A percentile compares a stretch with the other conserved stretches of the same genome.
These are phyloP conservation scores for Aspergillus brunneoviolaceus DNA, from an alignment of 2,329 filamentous ascomycete genomes.

Conservation along the genomic window DNA sequence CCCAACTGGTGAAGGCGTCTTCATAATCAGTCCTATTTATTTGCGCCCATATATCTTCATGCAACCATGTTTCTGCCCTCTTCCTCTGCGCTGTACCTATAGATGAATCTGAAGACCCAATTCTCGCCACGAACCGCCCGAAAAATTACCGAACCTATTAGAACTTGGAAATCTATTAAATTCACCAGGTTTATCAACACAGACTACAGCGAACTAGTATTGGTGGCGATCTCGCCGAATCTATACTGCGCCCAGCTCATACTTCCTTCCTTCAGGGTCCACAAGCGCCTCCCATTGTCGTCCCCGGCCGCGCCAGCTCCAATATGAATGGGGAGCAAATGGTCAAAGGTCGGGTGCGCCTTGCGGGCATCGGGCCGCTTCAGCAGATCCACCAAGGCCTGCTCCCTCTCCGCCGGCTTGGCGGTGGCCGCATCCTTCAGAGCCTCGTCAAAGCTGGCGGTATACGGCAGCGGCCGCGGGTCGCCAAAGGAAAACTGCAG, in stretches of 20 bases:
- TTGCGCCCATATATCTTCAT: conserved; percentile 26
- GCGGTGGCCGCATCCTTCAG: conserved; percentile 63
- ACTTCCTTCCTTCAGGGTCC: conserved; percentile 52
- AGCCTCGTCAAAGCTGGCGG: conserved; percentile 65
- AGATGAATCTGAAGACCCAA: conserved; percentile 33
- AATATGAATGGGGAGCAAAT: conserved; percentile 61
- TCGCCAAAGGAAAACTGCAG: conserved; percentile 48
- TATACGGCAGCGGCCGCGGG: conserved; percentile 54
- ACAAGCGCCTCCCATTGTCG: conserved; percentile 48
- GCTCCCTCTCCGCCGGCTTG: conserved; percentile 43
- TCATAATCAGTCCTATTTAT: conserved; percentile 27
- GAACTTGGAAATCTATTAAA: not conserved
- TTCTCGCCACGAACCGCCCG: conserved; percentile 6
- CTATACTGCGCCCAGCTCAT: conserved; percentile 58
- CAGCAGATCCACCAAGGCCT: conserved; percentile 48
- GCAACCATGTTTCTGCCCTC: conserved; percentile 22
- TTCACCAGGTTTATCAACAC: not conserved
- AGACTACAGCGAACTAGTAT: conserved; percentile 25
- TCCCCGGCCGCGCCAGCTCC: conserved; percentile 56
- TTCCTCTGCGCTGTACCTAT: conserved; percentile 38
- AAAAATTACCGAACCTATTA: conserved; percentile 14
- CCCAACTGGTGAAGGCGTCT: conserved; percentile 58
- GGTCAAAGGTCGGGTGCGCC: conserved; percentile 65
- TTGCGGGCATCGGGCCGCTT: conserved; percentile 55
- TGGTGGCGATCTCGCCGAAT: conserved; percentile 43